phyloP scores from a whole-genome alignment of 371 early-diverging fungal genomes.

The Mortierella sp. region DNA sequence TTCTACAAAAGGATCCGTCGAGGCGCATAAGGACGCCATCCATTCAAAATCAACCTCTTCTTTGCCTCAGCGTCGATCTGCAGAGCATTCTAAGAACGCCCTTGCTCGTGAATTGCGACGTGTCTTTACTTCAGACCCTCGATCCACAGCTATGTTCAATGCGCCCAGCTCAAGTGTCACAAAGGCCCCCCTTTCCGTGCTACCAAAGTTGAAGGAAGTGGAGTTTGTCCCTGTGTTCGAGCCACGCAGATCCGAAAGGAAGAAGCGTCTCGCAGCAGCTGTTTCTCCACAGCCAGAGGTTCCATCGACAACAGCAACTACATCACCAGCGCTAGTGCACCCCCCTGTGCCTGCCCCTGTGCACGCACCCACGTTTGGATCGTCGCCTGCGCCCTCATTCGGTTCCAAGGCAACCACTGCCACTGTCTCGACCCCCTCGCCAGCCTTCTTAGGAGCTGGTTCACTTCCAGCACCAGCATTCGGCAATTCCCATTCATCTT shows the following conservation, averaged over 20 bases:
- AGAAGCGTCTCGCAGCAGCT: slow-evolving; percentile 40
- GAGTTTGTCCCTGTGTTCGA: slow-evolving; percentile 34
- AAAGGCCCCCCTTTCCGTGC: slow-evolving; percentile 18
- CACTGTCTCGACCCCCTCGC: slow-evolving; percentile 2
- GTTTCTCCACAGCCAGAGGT: slow-evolving; percentile 23
- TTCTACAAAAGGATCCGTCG: neutral
- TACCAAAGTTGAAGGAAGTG: slow-evolving; percentile 23
- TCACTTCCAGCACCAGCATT: slow-evolving; percentile 17
- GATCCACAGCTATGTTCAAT: slow-evolving; percentile 22
- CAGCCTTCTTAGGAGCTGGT: slow-evolving; percentile 15
- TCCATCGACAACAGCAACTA: neutral
- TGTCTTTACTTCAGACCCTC: slow-evolving; percentile 26
- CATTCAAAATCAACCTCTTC: neutral
- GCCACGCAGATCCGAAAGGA: slow-evolving; percentile 50
- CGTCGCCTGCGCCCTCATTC: neutral
- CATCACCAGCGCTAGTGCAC: neutral
- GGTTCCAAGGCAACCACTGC: neutral
- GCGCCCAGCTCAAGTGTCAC: neutral
- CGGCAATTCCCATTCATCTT: slow-evolving; percentile 4
- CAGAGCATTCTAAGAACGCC: slow-evolving; percentile 25
- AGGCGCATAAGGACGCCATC: slow-evolving; percentile 9
- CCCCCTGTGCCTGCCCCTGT: neutral
- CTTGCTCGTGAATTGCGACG: slow-evolving; percentile 32
- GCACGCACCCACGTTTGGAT: slow-evolving; percentile 12
- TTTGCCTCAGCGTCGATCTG: slow-evolving; percentile 7